Base-by-base conservation (phyloP, 495 filamentous ascomycete species). In the Cryomyces minteri region DNA sequence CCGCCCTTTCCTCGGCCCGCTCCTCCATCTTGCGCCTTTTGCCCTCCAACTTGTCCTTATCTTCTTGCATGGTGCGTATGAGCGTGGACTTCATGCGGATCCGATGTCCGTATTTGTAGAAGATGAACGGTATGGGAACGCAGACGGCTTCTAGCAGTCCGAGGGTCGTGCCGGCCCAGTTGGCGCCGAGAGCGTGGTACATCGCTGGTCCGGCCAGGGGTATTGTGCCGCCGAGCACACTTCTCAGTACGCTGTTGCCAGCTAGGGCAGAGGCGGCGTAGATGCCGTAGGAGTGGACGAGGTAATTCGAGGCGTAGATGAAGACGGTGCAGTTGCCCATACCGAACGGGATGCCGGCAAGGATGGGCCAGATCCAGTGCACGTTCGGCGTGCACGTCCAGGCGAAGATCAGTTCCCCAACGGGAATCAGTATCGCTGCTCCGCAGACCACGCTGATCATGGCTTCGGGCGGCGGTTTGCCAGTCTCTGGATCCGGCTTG, bases 301-400 rank as follows among this genome's bases (percentile, higher is more conserved):
- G 65, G 55, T 92, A 93, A 49, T 83, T 87, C 10, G 65, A 71
- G 0, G 78, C 73, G 53, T 88, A 87, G 53, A 90, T 84, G 59
- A 92, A 93, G 43, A 79, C 73, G 4, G 76, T 67, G 2, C 74
- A 74, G 51, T 88, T 90, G 0, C 85, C 85, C 4, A 74, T 65
- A 10, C 83, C 83, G 54, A 88, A 93, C 5, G 80, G 80, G 5
- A 92, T 68, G 18, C 84, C 84, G 4, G 82, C 78, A 4, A 82
- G 59, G 51, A 90, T 77, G 12, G 84, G 80, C 41, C 74, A 64
- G 37, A 79, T 71, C 76, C 82, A 84, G 57, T 80, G 84, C 32
- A 87, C 83, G 4, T 73, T 68, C 0, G 66, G 65, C 0, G 82
- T 68, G 43, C 79, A 83, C 0, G 85, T 93, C 84, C 82, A 88